These are phyloP conservation scores for Passalora sequoiae DNA, from an alignment of 2,329 filamentous ascomycete genomes.

Conservation along the genomic window DNA sequence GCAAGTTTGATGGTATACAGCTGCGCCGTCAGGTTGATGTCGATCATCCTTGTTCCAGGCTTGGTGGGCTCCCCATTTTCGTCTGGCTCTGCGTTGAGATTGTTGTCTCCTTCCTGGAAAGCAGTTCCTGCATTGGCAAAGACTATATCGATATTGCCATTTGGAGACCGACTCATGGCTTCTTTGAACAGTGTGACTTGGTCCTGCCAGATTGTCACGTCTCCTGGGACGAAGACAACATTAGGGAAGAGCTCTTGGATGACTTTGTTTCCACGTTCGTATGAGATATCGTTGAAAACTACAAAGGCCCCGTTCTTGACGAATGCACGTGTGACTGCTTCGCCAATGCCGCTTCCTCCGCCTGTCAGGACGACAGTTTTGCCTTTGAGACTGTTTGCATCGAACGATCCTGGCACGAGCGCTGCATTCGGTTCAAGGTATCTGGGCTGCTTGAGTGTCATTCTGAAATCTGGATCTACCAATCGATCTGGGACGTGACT, in stretches of 20 bases:
- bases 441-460: too few relatives aligned
- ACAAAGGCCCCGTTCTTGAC: slow-evolving; percentile 29
- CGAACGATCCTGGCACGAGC: slow-evolving; percentile 19
- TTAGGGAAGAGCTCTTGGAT: slow-evolving; percentile 26
- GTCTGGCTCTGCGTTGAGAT: slow-evolving; percentile 8
- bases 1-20: slow-evolving; percentile 7
- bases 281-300: slow-evolving; percentile 31
- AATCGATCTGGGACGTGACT: too few relatives aligned
- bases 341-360: slow-evolving; percentile 36
- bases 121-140: slow-evolving; percentile 26
- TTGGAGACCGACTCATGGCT: slow-evolving; percentile 14
- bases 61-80: slow-evolving; percentile 2
- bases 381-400: slow-evolving; percentile 35
- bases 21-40: neutral
- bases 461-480: too few relatives aligned
- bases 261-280: slow-evolving; percentile 24
- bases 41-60: neutral
- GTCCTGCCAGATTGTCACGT: slow-evolving; percentile 25
- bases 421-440: too few relatives aligned
- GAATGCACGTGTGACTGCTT: slow-evolving; percentile 17
- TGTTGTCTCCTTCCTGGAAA: slow-evolving; percentile 14
- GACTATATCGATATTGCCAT: slow-evolving; percentile 19
- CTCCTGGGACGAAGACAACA: slow-evolving; percentile 26
- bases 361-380: slow-evolving; percentile 48
- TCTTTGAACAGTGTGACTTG: slow-evolving; percentile 25